A percentile compares a stretch with the other conserved stretches of the same genome.
Evolutionary conservation across 495 filamentous ascomycete species (phyloP).

Genomic region (Aspergillus hancockii): DNA sequence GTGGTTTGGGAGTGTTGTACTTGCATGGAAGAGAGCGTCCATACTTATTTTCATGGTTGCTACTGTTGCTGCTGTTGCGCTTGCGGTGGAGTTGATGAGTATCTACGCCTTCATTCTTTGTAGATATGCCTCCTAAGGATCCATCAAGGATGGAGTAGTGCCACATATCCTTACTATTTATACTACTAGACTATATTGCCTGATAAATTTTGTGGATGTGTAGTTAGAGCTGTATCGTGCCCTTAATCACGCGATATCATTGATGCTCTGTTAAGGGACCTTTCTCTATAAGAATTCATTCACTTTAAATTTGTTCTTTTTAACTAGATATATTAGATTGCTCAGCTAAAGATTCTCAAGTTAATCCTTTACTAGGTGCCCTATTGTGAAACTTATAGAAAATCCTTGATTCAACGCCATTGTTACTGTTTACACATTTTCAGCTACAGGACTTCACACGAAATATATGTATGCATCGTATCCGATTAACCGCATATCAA

Average conservation of each 20-base stretch:
- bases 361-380: no score
- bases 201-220: no score
- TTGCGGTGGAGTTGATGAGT: neutral
- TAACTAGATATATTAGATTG: no score
- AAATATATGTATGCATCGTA: neutral
- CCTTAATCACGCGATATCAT: no score
- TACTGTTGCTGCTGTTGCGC: neutral
- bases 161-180: neutral
- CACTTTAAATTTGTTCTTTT: no score
- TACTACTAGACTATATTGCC: no score
- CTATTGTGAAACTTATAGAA: no score
- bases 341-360: no score
- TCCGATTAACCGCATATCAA: neutral
- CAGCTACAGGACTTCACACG: neutral
- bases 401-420: no score
- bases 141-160: neutral
- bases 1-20: neutral
- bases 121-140: conserved; percentile 3
- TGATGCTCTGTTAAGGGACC: no score
- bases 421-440: neutral
- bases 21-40: neutral
- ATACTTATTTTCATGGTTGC: neutral
- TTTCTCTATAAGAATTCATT: no score
- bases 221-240: no score
- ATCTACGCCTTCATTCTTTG: conserved; percentile 3